These are phyloP conservation scores for Pseudozyma pruni DNA, from an alignment of 1,284 basidiomycete species.

Conservation along the genomic window DNA sequence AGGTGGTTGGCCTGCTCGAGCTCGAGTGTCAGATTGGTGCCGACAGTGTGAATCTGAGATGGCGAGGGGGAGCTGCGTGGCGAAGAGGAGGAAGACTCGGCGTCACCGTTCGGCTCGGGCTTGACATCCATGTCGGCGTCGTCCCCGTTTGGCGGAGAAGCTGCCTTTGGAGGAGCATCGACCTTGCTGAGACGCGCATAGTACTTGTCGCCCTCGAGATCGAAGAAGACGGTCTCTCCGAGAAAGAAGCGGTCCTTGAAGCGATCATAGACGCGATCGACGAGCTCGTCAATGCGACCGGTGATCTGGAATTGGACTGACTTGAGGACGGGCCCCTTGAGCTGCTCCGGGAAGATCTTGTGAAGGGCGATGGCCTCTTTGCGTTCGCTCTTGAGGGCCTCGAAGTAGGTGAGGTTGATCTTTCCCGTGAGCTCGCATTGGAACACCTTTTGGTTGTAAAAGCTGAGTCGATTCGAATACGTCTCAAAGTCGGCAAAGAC, in stretches of 20 bases:
- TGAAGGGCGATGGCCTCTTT: conserved; percentile 88
- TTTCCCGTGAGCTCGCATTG: conserved; percentile 95
- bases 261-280: conserved; percentile 91
- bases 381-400: conserved; percentile 89
- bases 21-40: conserved; percentile 80
- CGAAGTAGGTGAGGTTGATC: conserved; percentile 90
- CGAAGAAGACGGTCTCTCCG: conserved; percentile 73
- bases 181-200: conserved; percentile 80
- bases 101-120: conserved; percentile 31
- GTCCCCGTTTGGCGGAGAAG: conserved; percentile 2
- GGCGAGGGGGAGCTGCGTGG: conserved; percentile 11
- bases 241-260: conserved; percentile 94
- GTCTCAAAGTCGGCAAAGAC: conserved; percentile 69
- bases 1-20: conserved; percentile 77
- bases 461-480: conserved; percentile 88
- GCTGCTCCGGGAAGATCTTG: conserved; percentile 86
- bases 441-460: conserved; percentile 91
- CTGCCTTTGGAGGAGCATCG: conserved; percentile 72
- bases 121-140: conserved; percentile 15
- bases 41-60: conserved; percentile 74
- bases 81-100: conserved; percentile 19
- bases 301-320: conserved; percentile 92
- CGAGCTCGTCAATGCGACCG: conserved; percentile 90
- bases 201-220: conserved; percentile 72
- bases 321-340: conserved; percentile 88